phyloP scores from a whole-genome alignment of 2,329 filamentous ascomycete genomes.

The Calonectria naviculata region DNA sequence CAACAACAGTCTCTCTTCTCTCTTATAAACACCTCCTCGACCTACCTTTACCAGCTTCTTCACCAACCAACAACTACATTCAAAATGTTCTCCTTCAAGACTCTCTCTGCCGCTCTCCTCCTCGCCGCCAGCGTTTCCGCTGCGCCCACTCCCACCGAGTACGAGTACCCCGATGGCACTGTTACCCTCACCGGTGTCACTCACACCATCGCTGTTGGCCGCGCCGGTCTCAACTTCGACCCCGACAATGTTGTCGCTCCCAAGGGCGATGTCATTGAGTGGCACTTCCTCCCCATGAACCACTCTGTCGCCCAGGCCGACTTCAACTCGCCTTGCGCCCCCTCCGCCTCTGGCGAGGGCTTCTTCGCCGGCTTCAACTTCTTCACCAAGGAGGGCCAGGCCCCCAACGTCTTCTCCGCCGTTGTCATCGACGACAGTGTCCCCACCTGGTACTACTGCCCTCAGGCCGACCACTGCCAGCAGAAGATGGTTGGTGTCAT shows the following conservation, averaged over 20 bases:
- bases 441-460: conserved; percentile 59
- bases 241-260: conserved; percentile 61
- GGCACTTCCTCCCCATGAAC: conserved; percentile 63
- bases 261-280: conserved; percentile 64
- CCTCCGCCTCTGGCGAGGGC: conserved; percentile 48
- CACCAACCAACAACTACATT: conserved; percentile 16
- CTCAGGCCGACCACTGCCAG: conserved; percentile 59
- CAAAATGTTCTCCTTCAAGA: conserved; percentile 48
- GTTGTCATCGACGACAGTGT: conserved; percentile 52
- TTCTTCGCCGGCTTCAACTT: conserved; percentile 61
- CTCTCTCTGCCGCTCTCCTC: conserved; percentile 42
- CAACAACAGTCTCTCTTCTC: neutral
- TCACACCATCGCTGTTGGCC: conserved; percentile 58
- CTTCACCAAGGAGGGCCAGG: conserved; percentile 48
- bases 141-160: conserved; percentile 45
- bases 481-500: conserved; percentile 61
- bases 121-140: conserved; percentile 44
- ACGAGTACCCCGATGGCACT: conserved; percentile 44
- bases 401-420: conserved; percentile 56
- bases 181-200: conserved; percentile 52
- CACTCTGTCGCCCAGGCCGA: conserved; percentile 60
- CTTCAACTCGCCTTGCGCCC: conserved; percentile 56
- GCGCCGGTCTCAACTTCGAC: conserved; percentile 58
- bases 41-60: neutral
- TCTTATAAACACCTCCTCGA: neutral